phyloP scores from a whole-genome alignment of 176 grass and related monocot genomes.

The Juncus inflexus region DNA sequence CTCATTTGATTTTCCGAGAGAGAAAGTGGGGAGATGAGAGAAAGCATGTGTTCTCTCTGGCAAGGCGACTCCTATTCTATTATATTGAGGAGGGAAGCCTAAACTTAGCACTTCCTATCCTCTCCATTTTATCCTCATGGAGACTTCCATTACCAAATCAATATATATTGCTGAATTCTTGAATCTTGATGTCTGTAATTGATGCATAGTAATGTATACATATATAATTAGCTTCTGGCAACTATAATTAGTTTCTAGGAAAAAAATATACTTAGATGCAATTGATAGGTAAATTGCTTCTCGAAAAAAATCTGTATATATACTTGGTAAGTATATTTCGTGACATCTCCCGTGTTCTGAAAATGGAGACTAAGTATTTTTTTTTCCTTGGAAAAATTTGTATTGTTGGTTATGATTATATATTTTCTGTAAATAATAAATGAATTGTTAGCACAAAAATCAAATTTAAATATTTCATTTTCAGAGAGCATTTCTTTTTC shows the following conservation, averaged over 20 bases:
- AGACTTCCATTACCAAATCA: neutral
- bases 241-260: neutral
- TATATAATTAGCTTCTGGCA: neutral
- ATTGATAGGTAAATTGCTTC: no score
- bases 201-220: neutral
- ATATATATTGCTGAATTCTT: neutral
- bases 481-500: no score
- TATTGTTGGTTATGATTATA: no score
- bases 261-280: neutral
- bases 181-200: neutral
- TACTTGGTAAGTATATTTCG: no score
- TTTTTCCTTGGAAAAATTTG: no score
- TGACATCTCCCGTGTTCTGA: no score
- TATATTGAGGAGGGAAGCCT: constrained; percentile 20
- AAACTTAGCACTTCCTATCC: neutral
- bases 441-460: no score
- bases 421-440: no score
- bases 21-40: neutral
- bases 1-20: neutral
- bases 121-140: neutral
- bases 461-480: no score
- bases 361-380: no score
- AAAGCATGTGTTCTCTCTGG: constrained; percentile 7
- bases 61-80: neutral
- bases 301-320: no score